A percentile compares a stretch with the other conserved stretches of the same genome.
Conservation (phyloP, 164 flowering plant species). For the Sextonia rubra region DNA sequence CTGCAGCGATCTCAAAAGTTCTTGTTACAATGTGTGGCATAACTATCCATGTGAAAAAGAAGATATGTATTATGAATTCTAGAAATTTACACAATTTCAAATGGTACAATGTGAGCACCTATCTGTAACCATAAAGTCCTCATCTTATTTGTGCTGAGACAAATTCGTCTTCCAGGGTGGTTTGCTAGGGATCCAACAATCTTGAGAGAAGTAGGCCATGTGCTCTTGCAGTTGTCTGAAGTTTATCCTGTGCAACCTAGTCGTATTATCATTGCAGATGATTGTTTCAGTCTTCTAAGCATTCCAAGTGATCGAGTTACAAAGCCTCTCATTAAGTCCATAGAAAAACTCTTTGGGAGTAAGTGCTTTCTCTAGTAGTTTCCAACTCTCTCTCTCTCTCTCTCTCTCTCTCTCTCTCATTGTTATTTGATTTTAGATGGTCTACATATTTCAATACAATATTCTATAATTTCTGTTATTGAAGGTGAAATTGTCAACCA, state of each 20-base stretch:
- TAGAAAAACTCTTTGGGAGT: conserved; percentile 76
- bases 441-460: neutral
- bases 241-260: conserved; percentile 29
- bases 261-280: conserved; percentile 64
- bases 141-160: neutral
- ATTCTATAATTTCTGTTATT: conserved; percentile 2
- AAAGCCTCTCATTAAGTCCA: conserved; percentile 37
- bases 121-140: neutral
- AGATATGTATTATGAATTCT: too few species aligned
- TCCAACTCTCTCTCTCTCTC: neutral
- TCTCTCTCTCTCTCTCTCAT: neutral
- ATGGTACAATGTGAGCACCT: too few species aligned
- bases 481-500: conserved; percentile 52
- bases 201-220: conserved; percentile 61
- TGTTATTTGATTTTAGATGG: neutral
- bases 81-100: too few species aligned
- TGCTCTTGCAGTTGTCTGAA: conserved; percentile 44
- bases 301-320: conserved; percentile 46
- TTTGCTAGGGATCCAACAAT: conserved; percentile 76
- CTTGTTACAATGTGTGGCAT: too few species aligned
- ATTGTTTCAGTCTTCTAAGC: conserved; percentile 68
- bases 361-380: conserved; percentile 11
- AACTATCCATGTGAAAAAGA: too few species aligned
- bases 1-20: too few species aligned
- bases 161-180: conserved; percentile 54